Evolutionary conservation across 495 filamentous ascomycete genomes (phyloP).

Genomic region (Aspergillus asperescens): DNA sequence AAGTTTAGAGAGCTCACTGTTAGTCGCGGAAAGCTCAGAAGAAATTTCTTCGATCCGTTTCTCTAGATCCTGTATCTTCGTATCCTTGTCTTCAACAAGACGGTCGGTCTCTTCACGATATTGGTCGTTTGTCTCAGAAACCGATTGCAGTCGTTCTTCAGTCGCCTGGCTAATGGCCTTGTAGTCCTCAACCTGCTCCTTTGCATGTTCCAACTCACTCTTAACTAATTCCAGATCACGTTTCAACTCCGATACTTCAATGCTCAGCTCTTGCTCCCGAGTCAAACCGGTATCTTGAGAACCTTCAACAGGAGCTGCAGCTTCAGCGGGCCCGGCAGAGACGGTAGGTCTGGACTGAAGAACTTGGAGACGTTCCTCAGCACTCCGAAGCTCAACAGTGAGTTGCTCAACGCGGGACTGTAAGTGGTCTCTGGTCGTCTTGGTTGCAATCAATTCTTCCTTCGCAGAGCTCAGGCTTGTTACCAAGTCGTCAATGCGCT

Average conservation of each 20-base stretch:
- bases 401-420: conserved; percentile 84
- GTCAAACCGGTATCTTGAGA: conserved; percentile 50
- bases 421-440: conserved; percentile 81
- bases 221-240: conserved; percentile 70
- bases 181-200: conserved; percentile 77
- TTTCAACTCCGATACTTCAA: conserved; percentile 79
- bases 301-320: conserved; percentile 30
- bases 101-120: conserved; percentile 79
- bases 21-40: conserved; percentile 70
- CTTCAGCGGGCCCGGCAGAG: conserved; percentile 34
- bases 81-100: conserved; percentile 65
- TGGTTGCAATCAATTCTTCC: conserved; percentile 75
- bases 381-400: conserved; percentile 75
- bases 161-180: conserved; percentile 79
- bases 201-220: conserved; percentile 71
- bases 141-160: conserved; percentile 80
- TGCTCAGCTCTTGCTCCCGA: conserved; percentile 77
- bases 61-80: conserved; percentile 69
- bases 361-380: conserved; percentile 76
- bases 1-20: conserved; percentile 68
- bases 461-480: conserved; percentile 69
- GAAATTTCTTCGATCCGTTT: conserved; percentile 76
- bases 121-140: conserved; percentile 76
- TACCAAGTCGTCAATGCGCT: conserved; percentile 82
- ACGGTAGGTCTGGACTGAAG: conserved; percentile 69